Percentiles rank a stretch among this genome's conserved stretches.
phyloP scores from a whole-genome alignment of 345 rosid species.

The Pseudoturritis turrita region DNA sequence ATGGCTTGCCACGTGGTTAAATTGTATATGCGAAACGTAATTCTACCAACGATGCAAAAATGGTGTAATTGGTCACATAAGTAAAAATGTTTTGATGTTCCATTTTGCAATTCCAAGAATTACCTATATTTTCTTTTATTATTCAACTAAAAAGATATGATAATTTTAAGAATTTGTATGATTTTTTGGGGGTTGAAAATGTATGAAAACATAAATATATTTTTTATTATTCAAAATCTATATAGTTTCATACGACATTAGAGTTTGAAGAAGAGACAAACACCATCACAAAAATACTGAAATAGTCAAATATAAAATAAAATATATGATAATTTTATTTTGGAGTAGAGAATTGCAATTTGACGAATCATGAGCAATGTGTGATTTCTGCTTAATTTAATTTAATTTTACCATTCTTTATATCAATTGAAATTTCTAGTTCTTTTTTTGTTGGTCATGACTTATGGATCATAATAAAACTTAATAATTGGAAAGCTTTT shows the following conservation, averaged over 20 bases:
- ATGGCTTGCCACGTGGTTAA: slow-evolving; percentile 12
- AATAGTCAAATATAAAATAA: neutral
- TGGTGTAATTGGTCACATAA: no score
- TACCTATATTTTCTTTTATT: no score
- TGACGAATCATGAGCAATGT: neutral
- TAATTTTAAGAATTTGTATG: no score
- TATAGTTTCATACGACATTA: no score
- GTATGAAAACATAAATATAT: no score
- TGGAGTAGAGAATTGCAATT: neutral
- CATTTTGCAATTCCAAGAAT: no score
- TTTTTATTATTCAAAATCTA: no score
- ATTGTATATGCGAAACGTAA: neutral
- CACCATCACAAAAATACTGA: no score
- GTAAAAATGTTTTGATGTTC: no score
- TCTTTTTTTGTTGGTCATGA: neutral
- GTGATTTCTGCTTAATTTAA: neutral
- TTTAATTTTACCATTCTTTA: neutral
- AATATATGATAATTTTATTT: neutral
- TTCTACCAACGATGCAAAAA: no score
- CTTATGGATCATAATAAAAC: neutral
- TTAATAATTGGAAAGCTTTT: neutral
- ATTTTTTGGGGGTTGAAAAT: no score
- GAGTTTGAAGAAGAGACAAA: neutral
- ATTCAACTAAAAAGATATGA: no score
- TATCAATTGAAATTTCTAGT: neutral